These are phyloP conservation scores for Plicaturopsis crispa DNA, from an alignment of 768 basidiomycete genomes.

Conservation along the genomic window DNA sequence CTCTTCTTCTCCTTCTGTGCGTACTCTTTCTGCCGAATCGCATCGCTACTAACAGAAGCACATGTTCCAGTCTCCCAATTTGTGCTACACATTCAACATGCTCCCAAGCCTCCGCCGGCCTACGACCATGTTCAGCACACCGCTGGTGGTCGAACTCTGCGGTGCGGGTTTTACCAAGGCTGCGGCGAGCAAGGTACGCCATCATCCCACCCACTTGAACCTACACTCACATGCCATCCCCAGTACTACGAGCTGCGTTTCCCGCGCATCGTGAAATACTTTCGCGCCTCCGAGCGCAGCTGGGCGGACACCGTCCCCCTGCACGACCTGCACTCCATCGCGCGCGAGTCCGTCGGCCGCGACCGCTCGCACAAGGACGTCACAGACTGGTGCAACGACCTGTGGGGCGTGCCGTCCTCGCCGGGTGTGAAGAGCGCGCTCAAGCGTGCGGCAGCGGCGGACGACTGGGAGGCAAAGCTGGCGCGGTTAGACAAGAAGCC, in stretches of 20 bases:
- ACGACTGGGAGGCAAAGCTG: constrained; percentile 36
- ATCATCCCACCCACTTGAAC: not conserved
- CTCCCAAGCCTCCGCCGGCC: constrained; percentile 44
- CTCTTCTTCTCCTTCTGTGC: constrained; percentile 14
- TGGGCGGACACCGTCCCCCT: constrained; percentile 53
- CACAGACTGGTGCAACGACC: constrained; percentile 32
- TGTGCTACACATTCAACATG: constrained; percentile 53
- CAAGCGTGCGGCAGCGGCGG: constrained; percentile 31
- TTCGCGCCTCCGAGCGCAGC: constrained; percentile 51
- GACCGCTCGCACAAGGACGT: constrained; percentile 43
- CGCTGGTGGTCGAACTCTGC: constrained; percentile 64
- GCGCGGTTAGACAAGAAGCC: constrained; percentile 15
- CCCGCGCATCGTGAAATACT: constrained; percentile 69
- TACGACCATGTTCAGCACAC: constrained; percentile 45
- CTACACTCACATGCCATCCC: constrained; percentile 1
- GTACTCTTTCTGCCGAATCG: not conserved
- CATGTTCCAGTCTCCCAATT: constrained; percentile 3
- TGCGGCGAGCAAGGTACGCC: constrained; percentile 43
- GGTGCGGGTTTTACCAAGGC: constrained; percentile 82
- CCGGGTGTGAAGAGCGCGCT: constrained; percentile 27
- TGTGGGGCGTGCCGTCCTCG: constrained; percentile 33
- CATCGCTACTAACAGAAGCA: not conserved
- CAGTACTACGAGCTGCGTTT: constrained; percentile 83
- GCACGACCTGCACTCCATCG: constrained; percentile 44
- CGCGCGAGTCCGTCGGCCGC: constrained; percentile 44